Percentiles rank a stretch among this genome's conserved stretches.
Evolutionary conservation across 306 rosid genomes (phyloP).

Genomic region (Hippophae tibetana): DNA sequence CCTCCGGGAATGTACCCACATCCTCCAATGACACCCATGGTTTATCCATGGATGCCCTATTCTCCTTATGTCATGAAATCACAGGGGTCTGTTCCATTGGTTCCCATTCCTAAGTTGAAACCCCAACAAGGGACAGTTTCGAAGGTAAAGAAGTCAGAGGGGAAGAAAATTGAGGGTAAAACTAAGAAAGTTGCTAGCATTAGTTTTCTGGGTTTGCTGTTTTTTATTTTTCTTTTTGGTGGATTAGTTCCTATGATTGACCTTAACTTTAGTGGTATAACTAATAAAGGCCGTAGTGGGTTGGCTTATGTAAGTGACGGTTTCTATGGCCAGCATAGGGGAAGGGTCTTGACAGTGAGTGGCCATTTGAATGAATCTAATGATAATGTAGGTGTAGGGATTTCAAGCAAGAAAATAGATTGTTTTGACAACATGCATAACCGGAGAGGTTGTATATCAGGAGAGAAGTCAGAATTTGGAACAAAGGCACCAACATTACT

Average conservation of each 20-base stretch:
- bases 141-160: conserved; percentile 41
- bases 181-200: conserved; percentile 95
- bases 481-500: conserved; percentile 17
- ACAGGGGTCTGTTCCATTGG: conserved; percentile 81
- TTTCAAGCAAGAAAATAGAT: conserved; percentile 36
- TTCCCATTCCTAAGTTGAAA: conserved; percentile 87
- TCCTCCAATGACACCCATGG: conserved; percentile 60
- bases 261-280: conserved; percentile 47
- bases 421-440: conserved; percentile 20
- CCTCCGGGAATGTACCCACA: conserved; percentile 65
- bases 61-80: conserved; percentile 68
- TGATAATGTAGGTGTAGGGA: conserved; percentile 26
- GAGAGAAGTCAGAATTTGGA: conserved; percentile 22
- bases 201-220: conserved; percentile 78
- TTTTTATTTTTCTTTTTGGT: conserved; percentile 72
- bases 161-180: conserved; percentile 56
- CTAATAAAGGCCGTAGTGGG: conserved; percentile 34
- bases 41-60: conserved; percentile 73
- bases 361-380: conserved; percentile 40
- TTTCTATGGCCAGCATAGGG: conserved; percentile 35
- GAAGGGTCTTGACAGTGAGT: conserved; percentile 46
- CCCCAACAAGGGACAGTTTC: conserved; percentile 50
- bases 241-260: conserved; percentile 61
- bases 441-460: conserved; percentile 29
- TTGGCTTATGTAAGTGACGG: conserved; percentile 34